Evolutionary conservation across 1,139 yeast genomes (phyloP).

Genomic region (Taphrina pruni): DNA sequence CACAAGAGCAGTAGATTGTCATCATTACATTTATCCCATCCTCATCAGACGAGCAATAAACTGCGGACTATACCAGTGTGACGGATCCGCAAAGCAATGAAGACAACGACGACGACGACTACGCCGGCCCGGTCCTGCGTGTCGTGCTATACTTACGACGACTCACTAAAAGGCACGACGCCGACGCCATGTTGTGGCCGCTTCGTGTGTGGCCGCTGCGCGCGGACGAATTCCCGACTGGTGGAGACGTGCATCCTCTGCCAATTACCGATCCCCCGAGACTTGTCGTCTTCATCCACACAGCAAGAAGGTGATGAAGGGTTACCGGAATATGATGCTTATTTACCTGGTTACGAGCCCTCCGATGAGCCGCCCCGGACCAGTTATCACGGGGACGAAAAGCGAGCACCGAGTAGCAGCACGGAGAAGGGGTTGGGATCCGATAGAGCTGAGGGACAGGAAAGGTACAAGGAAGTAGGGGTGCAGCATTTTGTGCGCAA

Average conservation of each 20-base stretch:
- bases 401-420: background rate
- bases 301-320: background rate
- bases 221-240: slow-evolving; percentile 10
- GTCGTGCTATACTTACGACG: slow-evolving; percentile 31
- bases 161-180: slow-evolving; percentile 5
- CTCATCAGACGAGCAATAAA: too few species aligned
- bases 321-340: slow-evolving; percentile 19
- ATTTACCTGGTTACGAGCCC: slow-evolving; percentile 2
- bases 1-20: background rate
- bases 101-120: background rate
- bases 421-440: background rate
- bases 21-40: background rate
- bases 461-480: slow-evolving; percentile 3
- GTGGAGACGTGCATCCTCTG: slow-evolving; percentile 28
- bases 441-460: background rate
- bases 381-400: background rate
- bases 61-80: too few species aligned
- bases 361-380: background rate
- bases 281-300: slow-evolving; percentile 2
- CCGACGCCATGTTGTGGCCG: slow-evolving; percentile 38
- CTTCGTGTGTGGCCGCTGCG: slow-evolving; percentile 34
- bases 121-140: slow-evolving; percentile 24
- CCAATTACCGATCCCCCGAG: slow-evolving; percentile 30
- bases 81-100: background rate
- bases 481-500: slow-evolving; percentile 37